phyloP scores from a whole-genome alignment of 1,139 yeast genomes.

The Wickerhamiella infanticola region DNA sequence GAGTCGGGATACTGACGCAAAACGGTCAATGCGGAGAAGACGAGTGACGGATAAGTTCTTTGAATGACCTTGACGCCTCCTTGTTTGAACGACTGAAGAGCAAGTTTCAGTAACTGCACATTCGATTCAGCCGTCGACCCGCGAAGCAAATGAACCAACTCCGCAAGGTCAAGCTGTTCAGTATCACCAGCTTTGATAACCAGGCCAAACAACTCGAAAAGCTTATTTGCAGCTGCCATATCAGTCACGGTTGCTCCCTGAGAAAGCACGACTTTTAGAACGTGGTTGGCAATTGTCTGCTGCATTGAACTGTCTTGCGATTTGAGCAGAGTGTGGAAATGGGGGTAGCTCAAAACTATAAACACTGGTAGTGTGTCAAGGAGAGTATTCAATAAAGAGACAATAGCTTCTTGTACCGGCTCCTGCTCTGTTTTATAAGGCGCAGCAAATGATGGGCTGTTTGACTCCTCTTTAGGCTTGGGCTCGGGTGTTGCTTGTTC shows the following conservation, averaged over 20 bases:
- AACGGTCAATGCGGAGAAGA: conserved; percentile 42
- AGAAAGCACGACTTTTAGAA: conserved; percentile 16
- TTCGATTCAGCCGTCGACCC: conserved; percentile 36
- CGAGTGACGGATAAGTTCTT: conserved; percentile 61
- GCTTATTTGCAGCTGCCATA: conserved; percentile 4
- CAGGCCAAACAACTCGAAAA: conserved; percentile 23
- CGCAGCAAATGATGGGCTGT: neutral
- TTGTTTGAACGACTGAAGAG: conserved; percentile 39
- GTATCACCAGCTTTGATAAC: conserved; percentile 20
- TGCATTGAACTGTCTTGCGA: conserved; percentile 26
- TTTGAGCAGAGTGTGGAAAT: conserved; percentile 23
- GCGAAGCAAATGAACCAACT: conserved; percentile 47
- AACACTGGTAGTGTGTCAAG: conserved; percentile 29
- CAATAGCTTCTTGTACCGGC: conserved; percentile 13
- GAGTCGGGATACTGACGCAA: conserved; percentile 29
- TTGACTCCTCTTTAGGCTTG: neutral
- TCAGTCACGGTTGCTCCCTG: conserved; percentile 4
- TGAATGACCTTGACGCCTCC: conserved; percentile 37
- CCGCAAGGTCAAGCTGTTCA: conserved; percentile 58
- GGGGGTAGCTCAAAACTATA: conserved; percentile 24
- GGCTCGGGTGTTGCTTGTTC: neutral
- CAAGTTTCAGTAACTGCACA: conserved; percentile 41
- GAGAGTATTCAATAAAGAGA: conserved; percentile 41
- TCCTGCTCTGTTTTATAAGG: neutral
- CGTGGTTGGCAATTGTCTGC: conserved; percentile 23